Percentiles rank a stretch among this genome's conserved stretches.
Conservation (phyloP, 2,329 filamentous ascomycete genomes). For the Eurotiales sp. region DNA sequence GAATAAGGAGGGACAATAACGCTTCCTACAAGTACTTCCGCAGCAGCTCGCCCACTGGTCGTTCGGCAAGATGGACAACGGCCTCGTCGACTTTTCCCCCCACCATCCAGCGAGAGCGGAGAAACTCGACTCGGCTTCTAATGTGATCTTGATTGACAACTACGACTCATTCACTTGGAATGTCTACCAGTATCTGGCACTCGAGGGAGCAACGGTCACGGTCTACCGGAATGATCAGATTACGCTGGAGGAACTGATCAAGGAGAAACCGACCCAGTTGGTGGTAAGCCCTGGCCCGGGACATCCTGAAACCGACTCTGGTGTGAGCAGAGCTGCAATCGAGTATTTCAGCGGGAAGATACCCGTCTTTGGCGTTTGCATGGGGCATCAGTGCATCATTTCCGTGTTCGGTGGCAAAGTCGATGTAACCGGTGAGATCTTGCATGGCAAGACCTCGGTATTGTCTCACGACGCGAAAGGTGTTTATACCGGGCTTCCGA, state of each 20-base stretch:
- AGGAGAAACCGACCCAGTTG: slow-evolving; percentile 83
- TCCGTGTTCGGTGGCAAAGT: slow-evolving; percentile 90
- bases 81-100: slow-evolving; percentile 77
- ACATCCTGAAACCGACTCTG: slow-evolving; percentile 86
- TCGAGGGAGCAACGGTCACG: slow-evolving; percentile 89
- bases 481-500: slow-evolving; percentile 77
- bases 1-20: not conserved
- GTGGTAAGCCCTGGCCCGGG: slow-evolving; percentile 94
- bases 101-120: slow-evolving; percentile 68
- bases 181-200: slow-evolving; percentile 93
- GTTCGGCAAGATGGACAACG: slow-evolving; percentile 25
- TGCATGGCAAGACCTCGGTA: slow-evolving; percentile 94
- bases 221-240: slow-evolving; percentile 93
- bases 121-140: slow-evolving; percentile 74
- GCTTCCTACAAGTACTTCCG: not conserved
- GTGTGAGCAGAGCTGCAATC: slow-evolving; percentile 89
- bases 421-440: slow-evolving; percentile 87
- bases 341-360: slow-evolving; percentile 90
- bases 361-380: slow-evolving; percentile 94
- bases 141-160: slow-evolving; percentile 95
- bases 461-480: slow-evolving; percentile 86
- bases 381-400: slow-evolving; percentile 99
- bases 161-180: slow-evolving; percentile 99
- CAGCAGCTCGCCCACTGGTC: not conserved
- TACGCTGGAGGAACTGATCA: slow-evolving; percentile 75